Evolutionary conservation across 2,329 filamentous ascomycete genomes (phyloP), one percentile per base, ranked within the genome.

Genomic region (Teratosphaeriaceae sp.): DNA sequence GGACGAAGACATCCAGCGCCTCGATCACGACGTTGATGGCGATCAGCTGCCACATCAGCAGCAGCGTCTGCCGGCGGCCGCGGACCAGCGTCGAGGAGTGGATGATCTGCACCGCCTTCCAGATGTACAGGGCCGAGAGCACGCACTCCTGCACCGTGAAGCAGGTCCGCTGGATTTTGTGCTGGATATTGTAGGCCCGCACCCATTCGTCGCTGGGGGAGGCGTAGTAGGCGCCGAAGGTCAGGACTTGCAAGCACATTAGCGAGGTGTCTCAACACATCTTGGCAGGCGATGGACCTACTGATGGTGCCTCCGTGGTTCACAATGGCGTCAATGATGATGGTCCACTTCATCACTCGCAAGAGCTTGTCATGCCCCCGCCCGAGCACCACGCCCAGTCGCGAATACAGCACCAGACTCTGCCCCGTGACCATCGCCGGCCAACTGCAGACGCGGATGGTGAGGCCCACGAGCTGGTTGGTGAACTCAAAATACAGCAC

Each of bases 401-500:
- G 70, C 0, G 78, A 81, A 63, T 77, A 82, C 2, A 82, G 63
- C 1, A 82, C 78, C 9, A 82, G 53, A 0, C 73, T 73, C 56
- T 81, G 76, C 0, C 78, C 79, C 2, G 76, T 78, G 0, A 81
- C 72, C 74, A 81, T 78, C 2, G 42, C 41, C 7, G 46, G 46
- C 73, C 78, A 75, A 7, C 75, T 78, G 42, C 80, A 43, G n/a
- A 64, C 64, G 7, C 42, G 39, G 20, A 48, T 24, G 9, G 43
- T 29, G 2, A 45, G 43, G 12, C 46, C 46, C 12, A 36, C 36
- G 12, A 43, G 23, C 41, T 38, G 9, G n/a, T n/a, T 15, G 9
- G 27, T 18, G 26, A 20, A 36, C 22, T 42, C 5, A 24, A 43
- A 48, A 21, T 48, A 48, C 35, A 22, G 20, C 4, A 38, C 38